Base-by-base conservation (phyloP, 2,329 filamentous ascomycete species). In the Xenoacremonium recifei region DNA sequence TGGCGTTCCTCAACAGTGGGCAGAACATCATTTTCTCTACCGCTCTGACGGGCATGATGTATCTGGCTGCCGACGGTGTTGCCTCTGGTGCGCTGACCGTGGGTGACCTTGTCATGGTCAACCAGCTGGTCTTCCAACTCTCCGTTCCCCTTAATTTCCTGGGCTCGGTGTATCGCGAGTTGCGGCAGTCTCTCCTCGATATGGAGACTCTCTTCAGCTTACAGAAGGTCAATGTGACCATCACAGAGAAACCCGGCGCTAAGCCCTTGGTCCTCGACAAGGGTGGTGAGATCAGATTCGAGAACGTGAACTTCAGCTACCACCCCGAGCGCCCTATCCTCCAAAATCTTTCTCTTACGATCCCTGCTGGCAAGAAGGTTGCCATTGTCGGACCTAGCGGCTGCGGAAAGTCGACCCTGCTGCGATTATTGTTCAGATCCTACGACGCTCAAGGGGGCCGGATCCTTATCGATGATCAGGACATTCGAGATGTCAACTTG, bases 171-270 rank as follows among this genome's bases (percentile, higher is more conserved):
- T 99, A 99, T 64, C 86, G 93, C 55, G 93, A 99, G 69, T 77
- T 99, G 40, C 80, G 93, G 42, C 93, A 99, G 69, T 96, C 89
- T 17, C 75, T 99, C 33, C 75, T 99, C 23, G 95, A 99, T 63
- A 99, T 99, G 93, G 93, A 97, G 68, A 97, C 93, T 0, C 77
- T 99, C 5, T 99, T 99, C 75, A 96, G 89, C 64, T 76, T 99
- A 21, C 93, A 99, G 66, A 97, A 95, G 64, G 92, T 97, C 61
- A 95, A 97, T 54, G 84, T 96, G 11, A 82, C 79, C 27, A 87
- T 99, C 61, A 84, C 81, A 55, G 91, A 99, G 56, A 76, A 79
- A 40, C 79, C 85, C 2, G 72, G 87, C 56, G 89, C 92, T 1
- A 82, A 84, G 58, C 76, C 86, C 0, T 75, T 99, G 1, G 68